Evolutionary conservation across 164 flowering plant species (phyloP), one percentile per base, ranked within the genome.

Genomic region (Stephania yunnanensis): DNA sequence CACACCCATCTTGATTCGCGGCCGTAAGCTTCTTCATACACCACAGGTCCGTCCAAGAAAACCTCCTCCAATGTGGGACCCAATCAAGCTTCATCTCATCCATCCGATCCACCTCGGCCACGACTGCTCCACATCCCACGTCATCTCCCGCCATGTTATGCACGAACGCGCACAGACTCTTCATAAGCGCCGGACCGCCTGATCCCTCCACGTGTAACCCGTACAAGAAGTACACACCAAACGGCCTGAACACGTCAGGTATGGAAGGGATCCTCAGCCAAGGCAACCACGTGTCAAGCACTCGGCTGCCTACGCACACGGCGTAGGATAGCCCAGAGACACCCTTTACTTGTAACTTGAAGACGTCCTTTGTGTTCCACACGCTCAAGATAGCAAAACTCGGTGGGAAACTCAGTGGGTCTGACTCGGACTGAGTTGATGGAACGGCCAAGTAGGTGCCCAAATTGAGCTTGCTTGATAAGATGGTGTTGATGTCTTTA

Each of bases 381-480:
- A 92, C 81, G 73, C 97, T 92, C 25, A 89, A 70, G 8, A 92
- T 77, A 0, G 97, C 93, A 68, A 75, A 89, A n/a, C 80, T 79
- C 36, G 83, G 73, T 0, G 93, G 93, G 1, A 86, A 31, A 30
- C 31, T 19, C 46, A 29, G 69, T 0, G 84, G 88, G 71, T 87
- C 84, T 89, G 87, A 86, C 52, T 71, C 63, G 1, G 81, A 50
- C 50, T 82, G 75, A 17, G 77, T 79, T 48, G 85, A 87, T 17
- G 91, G 87, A 1, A 89, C 1, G 17, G 95, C 93, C 82, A 92
- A 84, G 86, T 86, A 92, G 10, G 93, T 92, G 71, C 97, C 97
- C 71, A 89, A 74, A 71, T 75, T 88, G 81, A 88, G 90, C 30
- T 80, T 83, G 83, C 83, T 87, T 10, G 77, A 13, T 17, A 92